Conservation (phyloP, 805 yeast genomes). For the Babjeviella inositovora region DNA sequence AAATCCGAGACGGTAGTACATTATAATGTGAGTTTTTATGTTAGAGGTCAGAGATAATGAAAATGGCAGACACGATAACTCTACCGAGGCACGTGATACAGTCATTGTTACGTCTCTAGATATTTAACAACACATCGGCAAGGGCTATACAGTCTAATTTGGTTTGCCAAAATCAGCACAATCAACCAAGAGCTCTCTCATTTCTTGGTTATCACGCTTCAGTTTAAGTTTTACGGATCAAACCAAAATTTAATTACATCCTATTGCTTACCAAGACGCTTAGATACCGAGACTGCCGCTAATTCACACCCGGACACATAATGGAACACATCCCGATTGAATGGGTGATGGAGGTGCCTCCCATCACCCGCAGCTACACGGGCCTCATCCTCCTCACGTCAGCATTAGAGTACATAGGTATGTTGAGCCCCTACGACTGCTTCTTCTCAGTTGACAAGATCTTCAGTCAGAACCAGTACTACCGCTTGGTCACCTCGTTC, state of each 20-base stretch:
- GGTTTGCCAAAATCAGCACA: too few species aligned
- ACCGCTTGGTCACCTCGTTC: conserved; percentile 17
- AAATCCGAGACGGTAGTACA: too few species aligned
- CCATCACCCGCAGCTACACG: conserved; percentile 23
- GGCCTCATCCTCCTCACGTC: conserved; percentile 14
- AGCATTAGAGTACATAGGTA: conserved; percentile 13
- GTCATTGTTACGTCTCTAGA: too few species aligned
- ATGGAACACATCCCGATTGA: conserved; percentile 1
- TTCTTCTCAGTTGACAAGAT: conserved; percentile 18
- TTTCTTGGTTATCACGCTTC: too few species aligned
- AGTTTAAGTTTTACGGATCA: conserved; percentile 1
- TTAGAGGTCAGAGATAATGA: too few species aligned
- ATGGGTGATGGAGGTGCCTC: conserved; percentile 10
- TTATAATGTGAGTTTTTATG: too few species aligned
- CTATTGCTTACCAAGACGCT: neutral
- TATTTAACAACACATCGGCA: too few species aligned
- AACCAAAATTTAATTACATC: conserved; percentile 4
- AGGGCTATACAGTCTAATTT: too few species aligned
- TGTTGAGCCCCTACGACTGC: conserved; percentile 11
- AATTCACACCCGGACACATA: neutral
- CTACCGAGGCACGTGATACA: too few species aligned
- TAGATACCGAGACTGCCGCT: neutral
- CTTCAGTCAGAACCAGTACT: conserved; percentile 17
- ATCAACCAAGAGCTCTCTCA: too few species aligned
- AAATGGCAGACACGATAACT: too few species aligned